Evolutionary conservation across 1,139 yeast species (phyloP), one percentile per base, ranked within the genome.

Genomic region (Sugiyamaella castrensis): DNA sequence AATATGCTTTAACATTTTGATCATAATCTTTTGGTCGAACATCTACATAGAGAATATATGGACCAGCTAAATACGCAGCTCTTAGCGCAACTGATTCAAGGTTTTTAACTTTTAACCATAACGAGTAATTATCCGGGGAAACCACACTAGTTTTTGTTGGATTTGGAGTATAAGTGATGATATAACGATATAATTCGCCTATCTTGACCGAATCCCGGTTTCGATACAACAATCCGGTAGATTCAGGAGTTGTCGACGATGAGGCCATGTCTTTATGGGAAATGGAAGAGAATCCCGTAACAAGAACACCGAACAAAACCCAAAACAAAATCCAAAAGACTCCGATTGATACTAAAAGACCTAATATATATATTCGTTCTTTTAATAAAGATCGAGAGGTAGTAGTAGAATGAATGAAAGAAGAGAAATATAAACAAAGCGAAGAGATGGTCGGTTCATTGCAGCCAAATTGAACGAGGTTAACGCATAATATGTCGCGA

Each of bases 41-140:
- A 66, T 92, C 97, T 19, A 84, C 92, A 61, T 91, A 92, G 2
- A 92, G 65, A n/a, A 86, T 77, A 62, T 81, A 91, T 0, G 98
- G 98, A 0, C 98, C 98, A 37, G 89, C 83, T 26, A 92, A 70
- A 62, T 84, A 87, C 0, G 96, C 96, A 0, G 98, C 96, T 41
- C 97, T 69, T 58, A 87, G 69, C 0, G 96, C 81, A 9, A 87
- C 66, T 50, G 82, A 80, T 60, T 88, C 96, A 5, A 73, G 73
- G 65, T 92, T 92, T 58, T 80, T 81, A 35, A 92, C 77, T 56
- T 80, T 81, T 12, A 91, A 71, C 80, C 82, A 85, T 8, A 83
- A 57, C 19, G 46, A 45, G 24, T 40, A 37, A 16, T 30, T 37
- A 33, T 38, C 39, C 13, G 49, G 37, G 8, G 37, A 26, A 9